phyloP scores from a whole-genome alignment of 768 basidiomycete species.

The Roridomyces roridus region DNA sequence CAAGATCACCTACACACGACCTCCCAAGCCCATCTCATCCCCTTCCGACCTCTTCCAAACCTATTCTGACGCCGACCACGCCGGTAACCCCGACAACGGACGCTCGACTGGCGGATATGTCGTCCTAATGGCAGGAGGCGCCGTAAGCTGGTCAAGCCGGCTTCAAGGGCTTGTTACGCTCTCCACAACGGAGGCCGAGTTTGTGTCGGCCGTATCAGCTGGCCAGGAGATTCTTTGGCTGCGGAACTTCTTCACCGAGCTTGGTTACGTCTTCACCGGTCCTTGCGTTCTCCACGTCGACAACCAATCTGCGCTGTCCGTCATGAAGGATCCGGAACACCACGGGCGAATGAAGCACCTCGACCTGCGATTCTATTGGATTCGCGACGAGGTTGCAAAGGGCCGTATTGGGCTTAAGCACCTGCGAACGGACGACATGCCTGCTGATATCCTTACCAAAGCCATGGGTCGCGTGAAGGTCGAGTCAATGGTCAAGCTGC shows the following conservation, averaged over 20 bases:
- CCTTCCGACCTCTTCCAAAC: conserved; percentile 26
- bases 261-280: conserved; percentile 23
- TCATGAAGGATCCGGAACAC: conserved; percentile 43
- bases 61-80: conserved; percentile 36
- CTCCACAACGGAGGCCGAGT: conserved; percentile 49
- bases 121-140: conserved; percentile 39
- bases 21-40: not conserved
- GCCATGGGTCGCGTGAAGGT: conserved; percentile 21
- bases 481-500: not conserved
- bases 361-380: conserved; percentile 32
- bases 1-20: too few species aligned
- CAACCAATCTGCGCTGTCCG: conserved; percentile 41
- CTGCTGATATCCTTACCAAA: conserved; percentile 32
- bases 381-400: conserved; percentile 26
- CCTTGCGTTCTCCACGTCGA: conserved; percentile 38
- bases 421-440: conserved; percentile 25
- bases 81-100: conserved; percentile 35
- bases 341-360: conserved; percentile 38
- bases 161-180: conserved; percentile 44
- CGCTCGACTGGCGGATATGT: conserved; percentile 44
- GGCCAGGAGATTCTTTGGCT: conserved; percentile 39
- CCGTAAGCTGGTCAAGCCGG: conserved; percentile 43
- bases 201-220: conserved; percentile 39
- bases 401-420: conserved; percentile 20
- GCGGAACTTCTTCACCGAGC: conserved; percentile 34